A percentile compares a stretch with the other conserved stretches of the same genome.
phyloP scores from a whole-genome alignment of 1,284 basidiomycete genomes.

The Cyathus olla region DNA sequence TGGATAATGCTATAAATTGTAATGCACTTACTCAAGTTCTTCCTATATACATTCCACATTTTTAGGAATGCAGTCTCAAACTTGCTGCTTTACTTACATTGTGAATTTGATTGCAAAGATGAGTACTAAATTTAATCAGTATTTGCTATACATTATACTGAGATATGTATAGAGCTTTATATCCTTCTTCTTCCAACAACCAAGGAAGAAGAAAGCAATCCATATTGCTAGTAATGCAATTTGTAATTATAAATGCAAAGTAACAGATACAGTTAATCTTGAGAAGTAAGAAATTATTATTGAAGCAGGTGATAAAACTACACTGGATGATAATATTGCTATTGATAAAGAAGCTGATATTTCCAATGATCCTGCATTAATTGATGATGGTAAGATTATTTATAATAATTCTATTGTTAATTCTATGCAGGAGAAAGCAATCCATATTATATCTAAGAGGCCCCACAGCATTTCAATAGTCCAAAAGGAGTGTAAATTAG shows the following conservation, averaged over 20 bases:
- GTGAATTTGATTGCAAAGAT: conserved; percentile 12
- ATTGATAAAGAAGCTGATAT: background rate
- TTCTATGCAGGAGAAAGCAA: conserved; percentile 1
- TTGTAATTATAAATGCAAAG: background rate
- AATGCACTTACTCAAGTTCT: conserved; percentile 4
- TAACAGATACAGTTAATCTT: background rate
- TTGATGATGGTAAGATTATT: conserved; percentile 5
- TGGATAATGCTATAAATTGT: conserved; percentile 13
- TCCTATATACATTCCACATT: background rate
- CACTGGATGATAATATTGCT: background rate
- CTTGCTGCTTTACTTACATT: conserved; percentile 12
- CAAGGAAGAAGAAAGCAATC: conserved; percentile 4
- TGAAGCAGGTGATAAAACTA: background rate
- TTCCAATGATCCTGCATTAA: background rate
- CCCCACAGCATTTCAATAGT: background rate
- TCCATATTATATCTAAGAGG: background rate
- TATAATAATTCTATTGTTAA: conserved; percentile 4
- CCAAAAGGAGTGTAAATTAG: background rate
- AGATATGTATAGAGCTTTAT: conserved; percentile 6
- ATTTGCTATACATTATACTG: background rate
- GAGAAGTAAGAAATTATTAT: conserved; percentile 5
- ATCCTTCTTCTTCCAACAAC: conserved; percentile 11
- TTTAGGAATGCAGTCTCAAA: conserved; percentile 9
- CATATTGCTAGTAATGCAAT: background rate
- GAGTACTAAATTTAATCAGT: background rate